Evolutionary conservation across 140 eudicot genomes (phyloP).

Genomic region (Artemisia princeps): DNA sequence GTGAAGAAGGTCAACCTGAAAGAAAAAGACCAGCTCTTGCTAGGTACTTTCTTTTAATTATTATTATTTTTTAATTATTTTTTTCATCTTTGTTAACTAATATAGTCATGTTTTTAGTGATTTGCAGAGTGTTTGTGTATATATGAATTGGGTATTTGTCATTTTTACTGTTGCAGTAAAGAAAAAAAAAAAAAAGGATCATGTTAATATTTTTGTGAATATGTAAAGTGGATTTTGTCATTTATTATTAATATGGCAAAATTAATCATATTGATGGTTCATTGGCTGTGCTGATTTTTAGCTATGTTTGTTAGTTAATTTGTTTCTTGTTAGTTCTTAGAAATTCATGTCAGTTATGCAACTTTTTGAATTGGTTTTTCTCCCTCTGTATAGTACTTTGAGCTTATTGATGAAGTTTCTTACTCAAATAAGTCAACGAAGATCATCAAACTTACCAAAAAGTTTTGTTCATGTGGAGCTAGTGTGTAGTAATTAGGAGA

Average conservation of each 20-base stretch:
- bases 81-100: background rate
- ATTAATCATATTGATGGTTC: conserved; percentile 3
- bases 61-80: background rate
- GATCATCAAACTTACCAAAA: conserved; percentile 12
- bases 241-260: background rate
- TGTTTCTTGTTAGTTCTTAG: conserved; percentile 22
- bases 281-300: conserved; percentile 9
- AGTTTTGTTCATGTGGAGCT: background rate
- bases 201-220: background rate
- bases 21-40: conserved; percentile 93
- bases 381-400: background rate
- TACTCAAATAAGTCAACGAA: conserved; percentile 7
- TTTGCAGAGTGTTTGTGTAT: too few relatives aligned
- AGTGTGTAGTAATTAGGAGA: conserved; percentile 15
- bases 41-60: conserved; percentile 47
- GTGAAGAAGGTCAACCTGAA: conserved; percentile 80
- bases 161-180: too few relatives aligned
- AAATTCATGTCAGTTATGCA: conserved; percentile 19
- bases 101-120: too few relatives aligned
- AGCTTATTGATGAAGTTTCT: background rate
- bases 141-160: too few relatives aligned
- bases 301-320: conserved; percentile 18
- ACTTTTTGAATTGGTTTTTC: conserved; percentile 9
- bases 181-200: too few relatives aligned
- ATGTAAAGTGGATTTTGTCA: conserved; percentile 14